Conservation (phyloP, 805 yeast species). For the Candida yuanshanica region DNA sequence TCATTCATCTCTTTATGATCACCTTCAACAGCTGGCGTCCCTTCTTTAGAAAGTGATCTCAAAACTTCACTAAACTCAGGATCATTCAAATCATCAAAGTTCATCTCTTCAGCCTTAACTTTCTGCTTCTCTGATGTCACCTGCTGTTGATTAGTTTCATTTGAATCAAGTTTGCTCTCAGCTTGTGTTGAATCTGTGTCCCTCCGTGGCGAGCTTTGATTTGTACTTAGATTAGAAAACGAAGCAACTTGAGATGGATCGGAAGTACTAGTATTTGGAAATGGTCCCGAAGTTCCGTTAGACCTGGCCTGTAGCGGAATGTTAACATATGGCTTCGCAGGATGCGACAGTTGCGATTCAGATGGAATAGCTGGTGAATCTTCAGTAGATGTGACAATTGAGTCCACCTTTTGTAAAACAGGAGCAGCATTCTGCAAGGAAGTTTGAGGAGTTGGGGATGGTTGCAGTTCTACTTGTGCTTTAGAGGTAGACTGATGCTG, state of each 20-base stretch:
- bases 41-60: constrained; percentile 22
- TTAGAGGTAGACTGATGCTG: neutral
- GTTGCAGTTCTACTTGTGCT: neutral
- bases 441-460: neutral
- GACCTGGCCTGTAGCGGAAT: neutral
- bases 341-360: neutral
- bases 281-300: neutral
- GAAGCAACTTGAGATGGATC: neutral
- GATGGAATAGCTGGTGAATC: neutral
- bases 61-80: constrained; percentile 23
- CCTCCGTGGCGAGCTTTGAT: neutral
- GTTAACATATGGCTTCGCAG: neutral
- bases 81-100: constrained; percentile 16
- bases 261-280: neutral
- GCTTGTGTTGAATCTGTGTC: neutral
- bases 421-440: neutral
- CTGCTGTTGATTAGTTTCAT: neutral
- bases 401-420: neutral
- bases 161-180: neutral
- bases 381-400: neutral
- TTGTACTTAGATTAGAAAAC: neutral
- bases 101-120: constrained; percentile 1
- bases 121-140: neutral
- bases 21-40: constrained; percentile 22
- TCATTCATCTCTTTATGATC: constrained; percentile 15